Evolutionary conservation across 441 rosid genomes (phyloP).

Genomic region (Populus trichocarpa): DNA sequence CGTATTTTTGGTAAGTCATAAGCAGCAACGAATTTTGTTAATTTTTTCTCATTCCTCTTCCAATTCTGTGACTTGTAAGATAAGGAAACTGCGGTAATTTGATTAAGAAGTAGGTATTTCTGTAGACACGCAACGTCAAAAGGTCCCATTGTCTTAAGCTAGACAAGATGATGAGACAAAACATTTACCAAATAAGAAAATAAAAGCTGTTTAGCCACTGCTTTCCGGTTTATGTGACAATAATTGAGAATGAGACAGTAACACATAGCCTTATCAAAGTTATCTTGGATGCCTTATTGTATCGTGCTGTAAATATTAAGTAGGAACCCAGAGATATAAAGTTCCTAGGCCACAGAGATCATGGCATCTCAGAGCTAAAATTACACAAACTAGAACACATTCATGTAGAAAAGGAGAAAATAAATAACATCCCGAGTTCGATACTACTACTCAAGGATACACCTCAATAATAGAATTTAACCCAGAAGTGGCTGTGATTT

Average conservation of each 20-base stretch:
- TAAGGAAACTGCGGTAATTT: not conserved
- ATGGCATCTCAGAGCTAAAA: not conserved
- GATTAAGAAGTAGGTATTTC: not conserved
- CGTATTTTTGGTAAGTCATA: not conserved
- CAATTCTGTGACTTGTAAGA: not conserved
- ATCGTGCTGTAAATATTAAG: not conserved
- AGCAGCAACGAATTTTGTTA: not conserved
- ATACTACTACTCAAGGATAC: conserved; percentile 11
- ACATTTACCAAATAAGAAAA: not conserved
- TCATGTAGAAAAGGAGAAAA: not conserved
- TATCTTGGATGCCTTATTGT: not conserved
- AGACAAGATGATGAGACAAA: not conserved
- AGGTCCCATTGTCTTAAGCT: not conserved
- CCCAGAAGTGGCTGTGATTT: conserved; percentile 17
- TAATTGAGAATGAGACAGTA: not conserved
- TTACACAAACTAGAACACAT: not conserved
- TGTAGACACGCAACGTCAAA: not conserved
- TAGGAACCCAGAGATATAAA: not conserved
- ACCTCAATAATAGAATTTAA: conserved; percentile 23
- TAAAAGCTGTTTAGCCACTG: not conserved
- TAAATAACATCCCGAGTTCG: not conserved
- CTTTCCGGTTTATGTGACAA: not conserved
- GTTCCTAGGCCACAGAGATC: not conserved
- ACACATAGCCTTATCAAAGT: not conserved
- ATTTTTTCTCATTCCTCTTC: not conserved